phyloP scores from a whole-genome alignment of 345 rosid species.

The Rhizophora apiculata region DNA sequence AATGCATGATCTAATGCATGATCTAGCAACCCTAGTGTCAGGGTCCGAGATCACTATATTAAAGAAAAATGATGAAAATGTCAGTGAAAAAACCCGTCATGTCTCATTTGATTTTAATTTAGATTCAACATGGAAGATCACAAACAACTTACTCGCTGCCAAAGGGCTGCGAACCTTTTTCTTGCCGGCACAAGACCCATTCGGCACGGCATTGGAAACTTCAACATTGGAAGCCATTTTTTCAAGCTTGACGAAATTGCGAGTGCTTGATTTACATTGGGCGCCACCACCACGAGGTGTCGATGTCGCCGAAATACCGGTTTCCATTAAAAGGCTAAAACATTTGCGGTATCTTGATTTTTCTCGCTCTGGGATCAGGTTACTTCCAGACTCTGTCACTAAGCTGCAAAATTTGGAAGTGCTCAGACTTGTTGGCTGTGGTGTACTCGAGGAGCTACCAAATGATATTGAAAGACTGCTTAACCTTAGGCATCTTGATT shows the following conservation, averaged over 20 bases:
- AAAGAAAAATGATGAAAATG: background rate
- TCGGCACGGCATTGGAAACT: background rate
- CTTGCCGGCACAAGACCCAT: background rate
- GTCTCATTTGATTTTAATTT: background rate
- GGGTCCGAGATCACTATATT: background rate
- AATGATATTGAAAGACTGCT: background rate
- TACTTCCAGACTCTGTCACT: constrained; percentile 7
- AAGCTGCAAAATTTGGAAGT: constrained; percentile 12
- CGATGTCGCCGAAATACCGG: background rate
- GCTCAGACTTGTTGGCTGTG: background rate
- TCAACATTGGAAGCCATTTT: background rate
- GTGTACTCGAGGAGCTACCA: background rate
- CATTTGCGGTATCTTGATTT: constrained; percentile 21
- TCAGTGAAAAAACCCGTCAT: background rate
- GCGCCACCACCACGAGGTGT: no score
- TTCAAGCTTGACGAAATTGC: background rate
- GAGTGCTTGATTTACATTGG: background rate
- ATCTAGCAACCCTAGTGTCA: background rate
- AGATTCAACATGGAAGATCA: no score
- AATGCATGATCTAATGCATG: background rate
- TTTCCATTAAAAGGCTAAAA: constrained; percentile 8
- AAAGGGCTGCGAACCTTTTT: background rate
- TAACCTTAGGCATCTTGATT: constrained; percentile 1
- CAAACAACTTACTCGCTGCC: no score
- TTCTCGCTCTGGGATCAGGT: background rate